Percentiles rank a stretch among this genome's conserved stretches.
These are phyloP conservation scores for Annulohypoxylon maeteangense DNA, from an alignment of 495 filamentous ascomycete genomes.

Conservation along the genomic window DNA sequence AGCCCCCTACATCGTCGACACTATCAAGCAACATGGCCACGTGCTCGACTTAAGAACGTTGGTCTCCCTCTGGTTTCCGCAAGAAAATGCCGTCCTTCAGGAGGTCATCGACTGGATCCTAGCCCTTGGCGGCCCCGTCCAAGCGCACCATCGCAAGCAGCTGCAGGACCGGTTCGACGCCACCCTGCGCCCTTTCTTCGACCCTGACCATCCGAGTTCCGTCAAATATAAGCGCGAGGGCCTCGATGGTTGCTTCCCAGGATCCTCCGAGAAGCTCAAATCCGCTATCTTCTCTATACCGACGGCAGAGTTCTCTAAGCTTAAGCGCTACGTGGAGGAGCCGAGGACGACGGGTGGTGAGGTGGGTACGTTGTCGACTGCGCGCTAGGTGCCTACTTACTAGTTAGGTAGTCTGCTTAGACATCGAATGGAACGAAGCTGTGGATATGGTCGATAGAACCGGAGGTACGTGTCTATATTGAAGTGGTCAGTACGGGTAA, in stretches of 20 bases:
- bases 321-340: neutral
- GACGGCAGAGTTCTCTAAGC: neutral
- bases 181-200: constrained; percentile 21
- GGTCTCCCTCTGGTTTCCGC: constrained; percentile 28
- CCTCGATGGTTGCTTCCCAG: neutral
- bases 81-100: constrained; percentile 12
- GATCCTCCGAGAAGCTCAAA: neutral
- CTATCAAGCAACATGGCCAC: neutral
- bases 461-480: neutral
- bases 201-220: constrained; percentile 14
- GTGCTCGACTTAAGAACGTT: constrained; percentile 14
- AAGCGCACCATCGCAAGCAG: constrained; percentile 6
- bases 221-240: neutral
- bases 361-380: neutral
- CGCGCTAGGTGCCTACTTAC: neutral
- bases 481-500: neutral
- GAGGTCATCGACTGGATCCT: constrained; percentile 35
- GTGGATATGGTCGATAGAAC: neutral
- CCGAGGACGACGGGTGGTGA: neutral
- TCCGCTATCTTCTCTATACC: neutral
- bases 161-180: constrained; percentile 10
- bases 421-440: neutral
- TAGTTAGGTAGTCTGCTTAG: neutral
- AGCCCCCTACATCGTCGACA: neutral
- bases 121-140: constrained; percentile 13